Evolutionary conservation across 805 yeast genomes (phyloP).

Genomic region (Starmerella lactis-condensi): DNA sequence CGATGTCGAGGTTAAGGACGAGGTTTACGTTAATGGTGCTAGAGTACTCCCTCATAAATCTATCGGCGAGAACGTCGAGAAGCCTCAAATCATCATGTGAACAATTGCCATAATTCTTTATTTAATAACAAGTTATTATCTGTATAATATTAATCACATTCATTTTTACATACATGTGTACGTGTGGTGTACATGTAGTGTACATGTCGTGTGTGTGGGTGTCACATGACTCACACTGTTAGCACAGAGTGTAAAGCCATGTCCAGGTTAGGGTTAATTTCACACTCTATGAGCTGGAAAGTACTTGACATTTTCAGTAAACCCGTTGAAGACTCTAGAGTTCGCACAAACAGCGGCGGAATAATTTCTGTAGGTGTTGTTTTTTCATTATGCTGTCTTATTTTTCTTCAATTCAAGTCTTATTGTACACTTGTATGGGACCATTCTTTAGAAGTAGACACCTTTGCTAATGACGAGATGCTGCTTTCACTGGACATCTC

Average conservation of each 20-base stretch:
- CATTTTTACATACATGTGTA: too few species aligned
- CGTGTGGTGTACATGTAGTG: too few species aligned
- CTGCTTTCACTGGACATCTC: conserved; percentile 66
- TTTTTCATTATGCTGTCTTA: conserved; percentile 32
- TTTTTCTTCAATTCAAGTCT: conserved; percentile 58
- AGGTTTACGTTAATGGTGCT: conserved; percentile 97
- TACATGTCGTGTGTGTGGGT: background rate
- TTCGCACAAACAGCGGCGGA: conserved; percentile 82
- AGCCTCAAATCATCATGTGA: conserved; percentile 95
- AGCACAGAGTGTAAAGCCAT: background rate
- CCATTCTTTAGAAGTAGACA: conserved; percentile 77
- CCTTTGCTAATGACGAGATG: conserved; percentile 42
- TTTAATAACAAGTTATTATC: too few species aligned
- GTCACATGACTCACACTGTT: background rate
- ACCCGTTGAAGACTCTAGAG: conserved; percentile 81
- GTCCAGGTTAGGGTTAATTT: background rate
- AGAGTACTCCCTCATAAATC: conserved; percentile 97
- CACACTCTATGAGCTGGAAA: conserved; percentile 12
- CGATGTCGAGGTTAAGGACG: conserved; percentile 96
- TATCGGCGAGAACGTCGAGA: conserved; percentile 87
- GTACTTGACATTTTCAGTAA: conserved; percentile 67
- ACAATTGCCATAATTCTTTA: too few species aligned
- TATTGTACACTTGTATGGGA: conserved; percentile 48
- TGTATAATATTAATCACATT: too few species aligned
- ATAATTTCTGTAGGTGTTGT: conserved; percentile 52